phyloP scores from a whole-genome alignment of 176 grass and related monocot genomes.

The Puccinellia tenuiflora region DNA sequence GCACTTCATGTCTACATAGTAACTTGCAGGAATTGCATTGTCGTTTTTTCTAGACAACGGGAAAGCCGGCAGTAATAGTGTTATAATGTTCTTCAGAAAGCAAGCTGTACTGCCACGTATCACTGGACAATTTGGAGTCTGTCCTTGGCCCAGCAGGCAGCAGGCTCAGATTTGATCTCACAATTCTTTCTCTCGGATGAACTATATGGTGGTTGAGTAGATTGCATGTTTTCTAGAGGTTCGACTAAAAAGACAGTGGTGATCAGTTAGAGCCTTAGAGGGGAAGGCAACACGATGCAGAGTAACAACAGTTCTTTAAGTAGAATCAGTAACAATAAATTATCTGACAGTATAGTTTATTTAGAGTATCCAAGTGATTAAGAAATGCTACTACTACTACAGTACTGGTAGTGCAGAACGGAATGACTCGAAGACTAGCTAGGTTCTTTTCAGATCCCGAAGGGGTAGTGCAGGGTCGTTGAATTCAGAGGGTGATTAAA shows the following conservation, averaged over 20 bases:
- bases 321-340: neutral
- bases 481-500: constrained; percentile 17
- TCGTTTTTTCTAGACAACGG: neutral
- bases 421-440: constrained; percentile 22
- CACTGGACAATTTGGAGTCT: neutral
- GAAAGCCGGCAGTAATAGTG: neutral
- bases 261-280: neutral
- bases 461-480: constrained; percentile 5
- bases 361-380: constrained; percentile 26
- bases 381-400: neutral
- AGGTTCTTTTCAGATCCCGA: constrained; percentile 37
- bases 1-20: neutral
- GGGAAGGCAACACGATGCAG: neutral
- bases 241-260: neutral
- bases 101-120: neutral
- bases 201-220: neutral
- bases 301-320: neutral
- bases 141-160: neutral
- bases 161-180: neutral
- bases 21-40: neutral
- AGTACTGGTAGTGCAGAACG: neutral
- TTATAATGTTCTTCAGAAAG: neutral
- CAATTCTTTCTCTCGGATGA: neutral
- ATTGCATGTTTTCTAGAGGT: neutral
- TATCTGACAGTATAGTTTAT: neutral